Evolutionary conservation across 306 rosid species (phyloP), one percentile per base, ranked within the genome.

Genomic region (Luffa acutangula): DNA sequence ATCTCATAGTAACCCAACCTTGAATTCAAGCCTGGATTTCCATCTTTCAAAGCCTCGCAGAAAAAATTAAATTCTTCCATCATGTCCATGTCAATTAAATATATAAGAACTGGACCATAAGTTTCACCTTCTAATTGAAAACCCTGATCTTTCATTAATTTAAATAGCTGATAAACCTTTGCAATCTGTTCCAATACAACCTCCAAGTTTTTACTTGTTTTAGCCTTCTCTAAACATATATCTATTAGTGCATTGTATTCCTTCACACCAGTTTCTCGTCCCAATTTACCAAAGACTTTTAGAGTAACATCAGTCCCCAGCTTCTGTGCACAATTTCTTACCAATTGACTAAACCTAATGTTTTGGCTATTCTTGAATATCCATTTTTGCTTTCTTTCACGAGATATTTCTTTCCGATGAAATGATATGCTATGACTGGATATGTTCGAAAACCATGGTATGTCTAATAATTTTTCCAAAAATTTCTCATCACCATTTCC

Each of bases 1-100:
- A 95, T 91, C 86, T 92, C 96, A 60, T 92, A 93, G 89, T 92
- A 93, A 58, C 97, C 93, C 76, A 95, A 74, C 81, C 86, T 89
- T 33, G 88, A 45, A 82, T 46, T 25, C 18, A 87, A 85, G 67
- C 79, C 64, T 43, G 93, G 92, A 86, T 86, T 89, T 63, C 74
- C 85, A 5, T 86, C 85, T 78, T 89, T 82, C 73, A 95, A 82
- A 79, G 83, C 77, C 63, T 78, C 85, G 75, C 79, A 81, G 81
- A 92, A 85, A 81, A 83, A 79, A 63, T 81, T 77, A 87, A 95
- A 95, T 79, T 91, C 97, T 79, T 90, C 80, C 57, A 85, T 85
- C 97, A 95, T 83, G 56, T 81, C 76, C 96, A 77, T 92, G 76
- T 90, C 93, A 72, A 88, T 86, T 20, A 88, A 54, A 86, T 85